Conservation (phyloP, 129 eudicot genomes). For the Flaveria robusta region DNA sequence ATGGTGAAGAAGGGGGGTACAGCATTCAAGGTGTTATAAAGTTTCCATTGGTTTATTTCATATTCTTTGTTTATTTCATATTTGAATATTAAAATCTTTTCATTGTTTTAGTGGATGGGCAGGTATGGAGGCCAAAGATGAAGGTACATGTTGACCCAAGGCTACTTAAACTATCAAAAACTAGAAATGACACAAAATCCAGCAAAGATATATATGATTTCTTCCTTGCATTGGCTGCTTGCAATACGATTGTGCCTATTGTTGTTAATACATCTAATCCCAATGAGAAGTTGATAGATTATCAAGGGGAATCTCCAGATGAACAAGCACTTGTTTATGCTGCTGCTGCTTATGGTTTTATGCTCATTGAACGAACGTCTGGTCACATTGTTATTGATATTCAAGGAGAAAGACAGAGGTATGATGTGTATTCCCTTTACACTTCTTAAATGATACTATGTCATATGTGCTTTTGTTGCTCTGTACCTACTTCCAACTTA, state of each 20-base stretch:
- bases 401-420: conserved; percentile 93
- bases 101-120: conserved; percentile 60
- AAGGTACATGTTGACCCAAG: conserved; percentile 70
- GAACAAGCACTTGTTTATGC: conserved; percentile 98
- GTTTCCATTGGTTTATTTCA: conserved; percentile 2
- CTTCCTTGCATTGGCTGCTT: conserved; percentile 92
- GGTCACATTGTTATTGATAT: conserved; percentile 95
- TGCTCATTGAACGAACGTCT: conserved; percentile 90
- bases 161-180: conserved; percentile 51
- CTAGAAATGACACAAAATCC: conserved; percentile 42
- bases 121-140: conserved; percentile 78
- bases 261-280: conserved; percentile 63
- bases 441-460: neutral
- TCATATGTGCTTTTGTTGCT: conserved; percentile 3
- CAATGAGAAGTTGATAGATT: conserved; percentile 64
- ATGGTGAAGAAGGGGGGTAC: conserved; percentile 51
- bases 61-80: neutral
- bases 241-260: conserved; percentile 95
- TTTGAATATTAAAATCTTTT: neutral
- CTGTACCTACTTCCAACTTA: neutral
- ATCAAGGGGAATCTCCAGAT: conserved; percentile 99
- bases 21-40: conserved; percentile 57
- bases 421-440: conserved; percentile 25
- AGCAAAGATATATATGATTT: conserved; percentile 62
- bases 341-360: conserved; percentile 97